Conservation (phyloP, 345 rosid genomes). For the Jatropha curcas region DNA sequence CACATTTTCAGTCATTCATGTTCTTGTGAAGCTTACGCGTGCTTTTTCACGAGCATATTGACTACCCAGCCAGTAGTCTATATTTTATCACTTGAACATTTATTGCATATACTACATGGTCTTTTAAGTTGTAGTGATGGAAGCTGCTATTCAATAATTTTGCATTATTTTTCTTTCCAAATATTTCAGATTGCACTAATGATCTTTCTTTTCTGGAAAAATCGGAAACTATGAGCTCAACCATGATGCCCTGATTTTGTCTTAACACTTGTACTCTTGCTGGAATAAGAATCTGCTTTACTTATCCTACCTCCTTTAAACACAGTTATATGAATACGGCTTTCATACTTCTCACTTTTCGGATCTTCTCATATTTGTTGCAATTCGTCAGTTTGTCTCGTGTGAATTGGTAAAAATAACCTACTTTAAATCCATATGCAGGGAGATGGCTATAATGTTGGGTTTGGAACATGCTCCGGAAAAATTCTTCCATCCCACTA, state of each 20-base stretch:
- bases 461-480: constrained; percentile 89
- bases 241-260: not conserved
- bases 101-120: not conserved
- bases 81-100: not conserved
- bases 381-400: not conserved
- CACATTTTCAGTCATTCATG: not conserved
- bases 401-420: not conserved
- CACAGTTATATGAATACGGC: not conserved
- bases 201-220: not conserved
- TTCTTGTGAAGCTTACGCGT: not conserved
- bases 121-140: not conserved
- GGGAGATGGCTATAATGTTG: constrained; percentile 89
- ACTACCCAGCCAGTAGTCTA: not conserved
- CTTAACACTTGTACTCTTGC: not conserved
- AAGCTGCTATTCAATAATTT: not conserved
- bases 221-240: not conserved
- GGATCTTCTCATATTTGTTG: not conserved
- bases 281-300: not conserved
- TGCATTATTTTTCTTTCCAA: not conserved
- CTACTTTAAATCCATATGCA: constrained; percentile 38
- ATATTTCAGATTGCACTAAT: not conserved
- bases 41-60: not conserved
- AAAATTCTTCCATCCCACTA: constrained; percentile 52
- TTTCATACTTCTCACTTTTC: not conserved
- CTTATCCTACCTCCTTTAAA: not conserved